Conservation (phyloP, 2,329 filamentous ascomycete species). For the Cladophialophora psammophila region DNA sequence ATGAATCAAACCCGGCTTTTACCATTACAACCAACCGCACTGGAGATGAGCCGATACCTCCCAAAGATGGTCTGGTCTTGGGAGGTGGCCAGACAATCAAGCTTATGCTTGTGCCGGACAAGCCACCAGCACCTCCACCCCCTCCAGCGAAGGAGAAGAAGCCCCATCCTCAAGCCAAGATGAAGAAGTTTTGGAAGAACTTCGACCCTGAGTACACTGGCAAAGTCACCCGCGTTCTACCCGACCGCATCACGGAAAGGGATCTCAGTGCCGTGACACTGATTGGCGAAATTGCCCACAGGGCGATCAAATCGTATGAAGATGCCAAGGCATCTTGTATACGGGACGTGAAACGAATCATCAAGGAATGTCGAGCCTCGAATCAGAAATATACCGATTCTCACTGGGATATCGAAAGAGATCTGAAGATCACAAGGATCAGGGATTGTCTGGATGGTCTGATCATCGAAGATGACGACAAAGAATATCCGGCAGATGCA, state of each 20-base stretch:
- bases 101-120: conserved; percentile 36
- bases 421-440: conserved; percentile 64
- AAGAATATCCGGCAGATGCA: conserved; percentile 71
- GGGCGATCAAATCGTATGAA: conserved; percentile 72
- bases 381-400: conserved; percentile 90
- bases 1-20: conserved; percentile 19
- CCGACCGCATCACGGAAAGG: conserved; percentile 63
- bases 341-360: conserved; percentile 65
- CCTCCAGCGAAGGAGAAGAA: conserved; percentile 54
- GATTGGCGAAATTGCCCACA: conserved; percentile 62
- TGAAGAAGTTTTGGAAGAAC: conserved; percentile 77
- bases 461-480: conserved; percentile 41
- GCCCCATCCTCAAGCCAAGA: conserved; percentile 67
- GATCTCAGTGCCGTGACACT: conserved; percentile 68
- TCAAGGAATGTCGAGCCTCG: conserved; percentile 71
- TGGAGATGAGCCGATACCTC: conserved; percentile 27
- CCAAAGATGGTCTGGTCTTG: conserved; percentile 28
- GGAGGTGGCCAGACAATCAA: conserved; percentile 35
- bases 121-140: conserved; percentile 22
- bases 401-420: conserved; percentile 84
- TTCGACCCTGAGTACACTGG: conserved; percentile 76
- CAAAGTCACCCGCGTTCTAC: conserved; percentile 75
- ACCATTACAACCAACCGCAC: conserved; percentile 24
- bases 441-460: conserved; percentile 62
- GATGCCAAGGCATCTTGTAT: conserved; percentile 74